Base-by-base conservation (phyloP, 1,284 basidiomycete species). In the Ustilago esculenta region DNA sequence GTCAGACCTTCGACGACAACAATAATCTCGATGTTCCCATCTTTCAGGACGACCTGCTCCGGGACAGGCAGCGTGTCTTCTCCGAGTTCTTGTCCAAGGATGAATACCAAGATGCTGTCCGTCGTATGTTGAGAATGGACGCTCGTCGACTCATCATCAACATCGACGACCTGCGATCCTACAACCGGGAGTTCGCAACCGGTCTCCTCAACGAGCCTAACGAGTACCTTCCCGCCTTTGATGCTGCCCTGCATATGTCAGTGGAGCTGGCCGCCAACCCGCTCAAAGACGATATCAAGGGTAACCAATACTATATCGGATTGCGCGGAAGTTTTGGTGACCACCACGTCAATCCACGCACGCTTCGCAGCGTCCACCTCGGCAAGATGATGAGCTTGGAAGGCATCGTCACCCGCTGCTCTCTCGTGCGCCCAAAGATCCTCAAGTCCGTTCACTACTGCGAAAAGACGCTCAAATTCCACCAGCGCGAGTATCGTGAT, bases 291-390 rank as follows among this genome's bases (percentile, higher is more conserved):
- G 89, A 92, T 47, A 88, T 93, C 59, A 85, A 87, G 33, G 88
- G 87, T 61, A 94, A 90, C 63, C 63, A 63, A 34, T 80, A 71
- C 66, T 90, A 91, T 75, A 87, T 97, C 58, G 96, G 95, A n/a
- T 88, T 98, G 82, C 90, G 91, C 70, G 96, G 96, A 52, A 95
- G 92, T n/a, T 99, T 99, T 82, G 96, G 96, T 42, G 94, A 98
- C 83, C 92, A 98, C 82, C 94, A 98, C 83, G 92, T 95, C 83
- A 98, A 91, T 83, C 96, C 96, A 36, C 87, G 96, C 9, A 95
- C 93, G 10, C 87, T 99, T 33, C 88, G 90, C 60, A 90, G 92
- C 42, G 86, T 88, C 57, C 90, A 97, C 83, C 88, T 99, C 25
- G 92, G 94, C 50, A 94, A 90, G 83, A 93, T 98, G 92, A 92